Conservation (phyloP, 2,329 filamentous ascomycete species). For the Macrophomina phaseolina region DNA sequence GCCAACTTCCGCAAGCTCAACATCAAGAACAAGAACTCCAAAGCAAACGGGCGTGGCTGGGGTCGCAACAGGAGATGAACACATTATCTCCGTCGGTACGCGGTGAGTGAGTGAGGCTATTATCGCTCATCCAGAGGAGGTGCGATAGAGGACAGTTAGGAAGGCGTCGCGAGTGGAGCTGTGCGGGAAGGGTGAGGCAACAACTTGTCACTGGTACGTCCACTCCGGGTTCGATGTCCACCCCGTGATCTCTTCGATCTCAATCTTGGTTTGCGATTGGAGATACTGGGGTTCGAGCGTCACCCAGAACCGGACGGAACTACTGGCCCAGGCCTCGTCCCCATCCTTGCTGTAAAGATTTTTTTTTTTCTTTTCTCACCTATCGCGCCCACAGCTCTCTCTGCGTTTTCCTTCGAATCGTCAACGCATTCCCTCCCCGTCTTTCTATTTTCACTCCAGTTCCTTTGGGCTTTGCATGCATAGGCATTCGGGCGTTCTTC, state of each 20-base stretch:
- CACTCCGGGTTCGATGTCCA: background rate
- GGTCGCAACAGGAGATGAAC: constrained; percentile 22
- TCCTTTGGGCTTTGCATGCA: background rate
- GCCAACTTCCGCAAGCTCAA: constrained; percentile 57
- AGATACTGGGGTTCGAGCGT: constrained; percentile 1
- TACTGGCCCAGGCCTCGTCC: background rate
- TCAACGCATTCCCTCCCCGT: background rate
- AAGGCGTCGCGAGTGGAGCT: background rate
- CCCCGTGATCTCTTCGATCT: background rate
- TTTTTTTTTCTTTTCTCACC: background rate
- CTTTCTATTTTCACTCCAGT: background rate
- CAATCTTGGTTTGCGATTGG: constrained; percentile 3
- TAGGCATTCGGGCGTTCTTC: background rate
- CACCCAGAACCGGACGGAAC: background rate
- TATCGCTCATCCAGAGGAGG: background rate
- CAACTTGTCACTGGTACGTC: background rate
- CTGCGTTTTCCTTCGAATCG: background rate
- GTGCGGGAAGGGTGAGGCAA: background rate
- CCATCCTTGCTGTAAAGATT: background rate
- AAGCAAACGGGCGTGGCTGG: constrained; percentile 20
- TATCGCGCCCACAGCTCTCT: background rate
- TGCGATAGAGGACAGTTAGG: background rate
- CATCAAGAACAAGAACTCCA: constrained; percentile 53
- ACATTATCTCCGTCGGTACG: too few species aligned
- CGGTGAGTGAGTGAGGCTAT: background rate